A percentile compares a stretch with the other conserved stretches of the same genome.
Conservation (phyloP, 2,329 filamentous ascomycete genomes). For the Pestalotiopsis sp. region DNA sequence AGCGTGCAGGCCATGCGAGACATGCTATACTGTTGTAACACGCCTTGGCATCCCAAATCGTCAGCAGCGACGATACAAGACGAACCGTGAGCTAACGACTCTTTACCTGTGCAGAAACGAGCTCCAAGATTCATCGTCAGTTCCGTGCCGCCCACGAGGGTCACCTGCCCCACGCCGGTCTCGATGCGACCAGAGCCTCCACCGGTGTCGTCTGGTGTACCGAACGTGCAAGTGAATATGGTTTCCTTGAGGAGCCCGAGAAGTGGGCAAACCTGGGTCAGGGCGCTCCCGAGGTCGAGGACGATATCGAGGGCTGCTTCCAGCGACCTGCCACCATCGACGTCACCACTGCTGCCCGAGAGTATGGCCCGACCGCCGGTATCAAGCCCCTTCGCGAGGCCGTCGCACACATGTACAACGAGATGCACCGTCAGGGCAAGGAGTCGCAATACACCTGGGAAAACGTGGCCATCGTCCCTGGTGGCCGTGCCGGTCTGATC, state of each 20-base stretch:
- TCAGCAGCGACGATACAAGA: conserved; percentile 11
- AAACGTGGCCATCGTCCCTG: conserved; percentile 95
- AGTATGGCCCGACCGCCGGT: conserved; percentile 92
- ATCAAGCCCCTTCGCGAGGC: conserved; percentile 90
- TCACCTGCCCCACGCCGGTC: conserved; percentile 86
- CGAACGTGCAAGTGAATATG: conserved; percentile 85
- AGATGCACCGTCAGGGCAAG: conserved; percentile 86
- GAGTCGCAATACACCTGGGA: conserved; percentile 93
- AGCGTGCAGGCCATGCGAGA: background rate
- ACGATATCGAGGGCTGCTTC: conserved; percentile 90
- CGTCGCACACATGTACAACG: conserved; percentile 91
- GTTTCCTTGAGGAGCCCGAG: conserved; percentile 80
- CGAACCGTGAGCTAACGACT: conserved; percentile 16
- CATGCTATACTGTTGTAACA: background rate
- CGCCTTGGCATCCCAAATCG: conserved; percentile 1
- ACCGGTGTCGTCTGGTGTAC: conserved; percentile 95
- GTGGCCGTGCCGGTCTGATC: conserved; percentile 89
- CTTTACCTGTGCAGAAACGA: conserved; percentile 61
- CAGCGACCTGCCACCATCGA: conserved; percentile 78
- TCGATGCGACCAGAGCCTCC: conserved; percentile 84
- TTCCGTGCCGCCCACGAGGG: conserved; percentile 91
- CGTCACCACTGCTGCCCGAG: conserved; percentile 75
- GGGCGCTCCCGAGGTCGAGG: conserved; percentile 91
- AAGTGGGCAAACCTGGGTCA: conserved; percentile 93
- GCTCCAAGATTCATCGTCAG: conserved; percentile 83